A percentile compares a stretch with the other conserved stretches of the same genome.
phyloP scores from a whole-genome alignment of 116 monocot genomes.

The Phalaenopsis hybrid region DNA sequence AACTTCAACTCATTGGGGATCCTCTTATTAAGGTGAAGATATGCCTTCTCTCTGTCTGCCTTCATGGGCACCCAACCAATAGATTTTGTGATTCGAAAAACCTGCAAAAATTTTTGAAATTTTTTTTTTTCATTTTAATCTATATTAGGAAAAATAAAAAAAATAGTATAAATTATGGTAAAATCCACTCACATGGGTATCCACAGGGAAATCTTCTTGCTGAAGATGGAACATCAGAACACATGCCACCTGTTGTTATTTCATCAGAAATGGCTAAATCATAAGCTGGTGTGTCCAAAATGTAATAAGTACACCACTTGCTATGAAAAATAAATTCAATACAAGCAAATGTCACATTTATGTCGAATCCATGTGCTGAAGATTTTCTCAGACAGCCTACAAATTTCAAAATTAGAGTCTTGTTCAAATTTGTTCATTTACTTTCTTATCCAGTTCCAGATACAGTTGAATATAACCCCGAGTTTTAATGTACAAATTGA shows the following conservation, averaged over 20 bases:
- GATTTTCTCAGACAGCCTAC: too few species aligned
- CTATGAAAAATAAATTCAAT: neutral
- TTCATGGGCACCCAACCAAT: conserved; percentile 74
- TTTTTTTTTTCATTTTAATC: neutral
- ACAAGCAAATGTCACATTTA: neutral
- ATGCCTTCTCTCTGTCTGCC: conserved; percentile 74
- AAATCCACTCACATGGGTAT: conserved; percentile 66
- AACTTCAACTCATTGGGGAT: conserved; percentile 78
- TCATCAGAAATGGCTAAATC: neutral
- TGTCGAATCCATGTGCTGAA: too few species aligned
- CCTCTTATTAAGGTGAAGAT: conserved; percentile 73
- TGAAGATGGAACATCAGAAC: conserved; percentile 94
- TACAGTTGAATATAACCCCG: too few species aligned
- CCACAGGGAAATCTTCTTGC: conserved; percentile 83
- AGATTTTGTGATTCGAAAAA: conserved; percentile 61
- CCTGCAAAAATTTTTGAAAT: conserved; percentile 23
- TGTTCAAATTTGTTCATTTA: too few species aligned
- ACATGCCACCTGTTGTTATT: conserved; percentile 61
- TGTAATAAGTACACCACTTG: neutral
- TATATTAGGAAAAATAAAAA: neutral
- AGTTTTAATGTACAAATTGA: too few species aligned
- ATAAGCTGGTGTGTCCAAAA: neutral
- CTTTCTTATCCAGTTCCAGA: too few species aligned
- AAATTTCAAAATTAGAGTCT: too few species aligned
- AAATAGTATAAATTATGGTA: neutral